Conservation (phyloP, 1,139 yeast genomes). For the Sugiyamaella sp. region DNA sequence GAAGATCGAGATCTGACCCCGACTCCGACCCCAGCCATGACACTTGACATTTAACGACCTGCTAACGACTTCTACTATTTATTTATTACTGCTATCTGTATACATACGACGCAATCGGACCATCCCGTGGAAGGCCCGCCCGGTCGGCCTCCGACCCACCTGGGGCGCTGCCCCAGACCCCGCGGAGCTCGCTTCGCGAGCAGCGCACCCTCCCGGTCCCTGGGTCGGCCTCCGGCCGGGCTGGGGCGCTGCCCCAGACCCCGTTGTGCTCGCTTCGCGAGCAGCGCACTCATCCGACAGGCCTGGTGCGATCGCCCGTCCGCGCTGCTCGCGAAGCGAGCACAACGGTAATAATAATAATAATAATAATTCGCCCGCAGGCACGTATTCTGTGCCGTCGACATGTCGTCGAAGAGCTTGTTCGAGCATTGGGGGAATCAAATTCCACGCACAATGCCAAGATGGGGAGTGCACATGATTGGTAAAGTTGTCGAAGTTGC, state of each 20-base stretch:
- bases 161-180: conserved; percentile 7
- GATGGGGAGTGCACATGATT: too few relatives aligned
- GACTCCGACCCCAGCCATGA: not conserved
- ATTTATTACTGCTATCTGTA: not conserved
- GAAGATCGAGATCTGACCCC: not conserved
- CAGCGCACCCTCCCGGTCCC: not conserved
- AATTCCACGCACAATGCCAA: too few relatives aligned
- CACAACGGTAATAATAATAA: too few relatives aligned
- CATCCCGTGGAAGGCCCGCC: too few relatives aligned
- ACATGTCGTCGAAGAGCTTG: too few relatives aligned
- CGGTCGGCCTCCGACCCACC: conserved; percentile 2
- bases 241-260: conserved; percentile 7
- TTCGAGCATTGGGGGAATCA: too few relatives aligned
- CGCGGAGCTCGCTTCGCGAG: conserved; percentile 1
- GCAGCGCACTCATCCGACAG: not conserved
- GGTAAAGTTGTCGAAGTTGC: too few relatives aligned
- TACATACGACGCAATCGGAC: not conserved
- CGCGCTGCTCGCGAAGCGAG: not conserved
- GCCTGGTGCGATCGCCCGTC: too few relatives aligned
- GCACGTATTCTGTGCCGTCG: too few relatives aligned
- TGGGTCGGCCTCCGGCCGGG: conserved; percentile 5
- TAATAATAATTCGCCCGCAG: too few relatives aligned
- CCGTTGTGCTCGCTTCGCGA: not conserved
- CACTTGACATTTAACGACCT: not conserved
- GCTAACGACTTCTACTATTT: not conserved